Conservation (phyloP, 176 grass and related monocot species). For the Aegilops sharonensis region DNA sequence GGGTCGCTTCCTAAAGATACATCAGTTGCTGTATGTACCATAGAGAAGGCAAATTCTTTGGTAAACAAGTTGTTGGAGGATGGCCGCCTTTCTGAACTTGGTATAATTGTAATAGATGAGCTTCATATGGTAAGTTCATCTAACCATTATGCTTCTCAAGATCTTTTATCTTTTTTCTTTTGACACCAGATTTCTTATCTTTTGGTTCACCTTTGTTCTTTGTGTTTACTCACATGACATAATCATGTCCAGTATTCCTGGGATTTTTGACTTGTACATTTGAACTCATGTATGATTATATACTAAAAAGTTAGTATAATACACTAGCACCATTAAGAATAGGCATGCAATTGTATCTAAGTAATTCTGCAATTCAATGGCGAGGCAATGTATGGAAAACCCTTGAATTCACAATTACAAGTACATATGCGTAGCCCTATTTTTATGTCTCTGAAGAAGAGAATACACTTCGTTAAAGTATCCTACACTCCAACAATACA, state of each 20-base stretch:
- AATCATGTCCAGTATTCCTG: not conserved
- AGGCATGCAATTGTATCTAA: not conserved
- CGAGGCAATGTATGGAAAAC: not conserved
- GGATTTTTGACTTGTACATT: not conserved
- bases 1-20: conserved; percentile 88
- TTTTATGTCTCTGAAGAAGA: not conserved
- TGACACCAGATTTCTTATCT: not conserved
- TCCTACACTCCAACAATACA: not conserved
- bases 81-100: conserved; percentile 91
- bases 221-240: conserved; percentile 7
- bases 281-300: not conserved
- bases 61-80: conserved; percentile 91
- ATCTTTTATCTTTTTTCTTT: not conserved
- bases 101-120: conserved; percentile 98
- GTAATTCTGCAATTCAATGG: not conserved
- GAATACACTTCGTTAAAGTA: not conserved
- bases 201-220: conserved; percentile 1
- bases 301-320: not conserved
- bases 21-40: conserved; percentile 96
- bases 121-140: conserved; percentile 88
- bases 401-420: not conserved
- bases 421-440: not conserved
- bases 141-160: conserved; percentile 16
- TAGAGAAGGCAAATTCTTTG: conserved; percentile 98
- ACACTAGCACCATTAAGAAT: not conserved